Evolutionary conservation across 2,329 filamentous ascomycete species (phyloP), one percentile per base, ranked within the genome.

Genomic region (Phialophora macrospora): DNA sequence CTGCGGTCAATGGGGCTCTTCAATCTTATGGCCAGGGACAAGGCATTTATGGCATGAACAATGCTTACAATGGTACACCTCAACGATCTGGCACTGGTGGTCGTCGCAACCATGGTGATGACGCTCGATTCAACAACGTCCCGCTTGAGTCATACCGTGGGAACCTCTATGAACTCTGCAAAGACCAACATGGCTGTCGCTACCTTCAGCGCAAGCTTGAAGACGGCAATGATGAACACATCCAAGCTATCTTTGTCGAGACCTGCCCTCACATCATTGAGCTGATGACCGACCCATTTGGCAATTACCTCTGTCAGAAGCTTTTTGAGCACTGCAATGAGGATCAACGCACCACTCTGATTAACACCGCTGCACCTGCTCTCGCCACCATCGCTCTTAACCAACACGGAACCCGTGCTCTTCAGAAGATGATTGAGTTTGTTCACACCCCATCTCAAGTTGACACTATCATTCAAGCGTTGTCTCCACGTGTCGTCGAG

Each of bases 381-480:
- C 91, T 99, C 83, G 92, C 96, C 26, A 89, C 89, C 73, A 97
- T 99, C 75, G 95, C 95, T 28, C 83, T 98, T 66, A 98, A 99
- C 80, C 94, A 97, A 81, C 95, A 99, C 77, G 95, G 95, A 72
- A 99, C 95, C 65, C 89, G 95, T 61, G 95, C 95, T 69, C 82
- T 99, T 65, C 95, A 99, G 82, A 99, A 98, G 85, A 99, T 99
- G 95, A 99, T 99, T 71, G 95, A 99, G 80, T 96, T 92, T 77
- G 91, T 99, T 74, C 91, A 89, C 60, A 96, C 92, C 28, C 85
- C 88, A 2, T 88, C 90, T 74, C 95, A 99, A 78, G 80, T 78
- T 58, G 84, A 90, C 72, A 90, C 92, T 71, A 95, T 99, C 77
- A 96, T 96, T 71, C 84, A 90, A 62, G 92, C 95, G 14, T 85